Conservation (phyloP, 208 protist genomes). For the Crithidia expoeki region DNA sequence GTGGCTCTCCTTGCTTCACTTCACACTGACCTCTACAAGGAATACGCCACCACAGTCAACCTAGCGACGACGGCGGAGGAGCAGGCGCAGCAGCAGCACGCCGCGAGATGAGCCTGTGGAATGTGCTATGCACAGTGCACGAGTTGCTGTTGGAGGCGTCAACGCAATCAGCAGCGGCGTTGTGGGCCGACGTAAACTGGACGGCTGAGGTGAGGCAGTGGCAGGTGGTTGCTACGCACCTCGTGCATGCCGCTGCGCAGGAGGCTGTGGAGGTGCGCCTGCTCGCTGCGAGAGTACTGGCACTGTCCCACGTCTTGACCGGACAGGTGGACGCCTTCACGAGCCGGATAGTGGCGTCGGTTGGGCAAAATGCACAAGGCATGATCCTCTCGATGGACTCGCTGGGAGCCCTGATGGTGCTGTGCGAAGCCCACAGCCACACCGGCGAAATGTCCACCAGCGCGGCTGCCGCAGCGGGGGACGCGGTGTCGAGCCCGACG, state of each 20-base stretch:
- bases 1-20: conserved; percentile 26
- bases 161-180: conserved; percentile 2
- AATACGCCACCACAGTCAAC: conserved; percentile 3
- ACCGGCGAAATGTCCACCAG: background rate
- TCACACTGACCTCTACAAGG: conserved; percentile 24
- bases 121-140: conserved; percentile 22
- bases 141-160: conserved; percentile 29
- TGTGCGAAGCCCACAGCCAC: conserved; percentile 35
- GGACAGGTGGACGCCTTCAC: conserved; percentile 43
- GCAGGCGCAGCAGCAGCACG: conserved; percentile 5
- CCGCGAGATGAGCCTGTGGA: conserved; percentile 31
- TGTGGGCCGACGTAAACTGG: conserved; percentile 27
- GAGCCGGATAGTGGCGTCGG: conserved; percentile 20
- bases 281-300: conserved; percentile 43
- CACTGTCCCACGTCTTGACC: conserved; percentile 18
- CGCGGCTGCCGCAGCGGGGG: background rate
- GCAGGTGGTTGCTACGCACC: conserved; percentile 11
- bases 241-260: conserved; percentile 2
- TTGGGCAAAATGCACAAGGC: conserved; percentile 7
- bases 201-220: conserved; percentile 27
- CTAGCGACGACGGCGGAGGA: conserved; percentile 9
- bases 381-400: conserved; percentile 14
- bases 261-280: conserved; percentile 38
- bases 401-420: conserved; percentile 34
- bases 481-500: conserved; percentile 17